Percentiles rank a stretch among this genome's conserved stretches.
These are phyloP conservation scores for Mortierella sp. DNA, from an alignment of 371 early-diverging fungal species.

Conservation along the genomic window DNA sequence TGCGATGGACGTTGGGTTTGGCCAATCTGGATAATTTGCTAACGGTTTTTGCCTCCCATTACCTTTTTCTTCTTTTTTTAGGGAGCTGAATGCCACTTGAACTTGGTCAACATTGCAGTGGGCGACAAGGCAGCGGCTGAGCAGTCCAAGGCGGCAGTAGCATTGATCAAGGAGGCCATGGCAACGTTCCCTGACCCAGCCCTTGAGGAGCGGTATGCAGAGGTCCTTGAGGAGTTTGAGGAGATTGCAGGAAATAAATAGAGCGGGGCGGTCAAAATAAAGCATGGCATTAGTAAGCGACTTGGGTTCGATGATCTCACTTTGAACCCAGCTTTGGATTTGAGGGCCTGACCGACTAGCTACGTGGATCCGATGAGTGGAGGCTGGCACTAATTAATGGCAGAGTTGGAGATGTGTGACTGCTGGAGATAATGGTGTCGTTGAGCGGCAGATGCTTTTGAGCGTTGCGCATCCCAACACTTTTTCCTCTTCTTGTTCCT, in stretches of 20 bases:
- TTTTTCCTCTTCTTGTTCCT: neutral
- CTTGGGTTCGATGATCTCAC: neutral
- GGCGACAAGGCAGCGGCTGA: slow-evolving; percentile 50
- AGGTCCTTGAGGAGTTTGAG: slow-evolving; percentile 48
- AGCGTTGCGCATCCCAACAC: neutral
- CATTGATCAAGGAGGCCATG: slow-evolving; percentile 52
- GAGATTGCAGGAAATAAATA: slow-evolving; percentile 39
- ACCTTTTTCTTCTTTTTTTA: neutral
- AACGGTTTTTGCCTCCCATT: neutral
- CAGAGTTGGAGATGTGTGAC: neutral
- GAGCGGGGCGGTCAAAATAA: neutral
- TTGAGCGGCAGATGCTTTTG: neutral
- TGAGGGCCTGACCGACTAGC: neutral
- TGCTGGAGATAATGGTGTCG: neutral
- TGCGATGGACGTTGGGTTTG: neutral
- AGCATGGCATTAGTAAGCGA: neutral
- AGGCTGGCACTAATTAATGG: neutral
- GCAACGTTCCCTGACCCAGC: slow-evolving; percentile 48
- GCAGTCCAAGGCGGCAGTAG: slow-evolving; percentile 42
- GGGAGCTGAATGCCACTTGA: slow-evolving; percentile 56
- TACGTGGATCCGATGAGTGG: neutral
- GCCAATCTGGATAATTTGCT: neutral
- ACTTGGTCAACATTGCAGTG: slow-evolving; percentile 52
- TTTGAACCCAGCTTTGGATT: neutral
- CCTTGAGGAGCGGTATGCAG: slow-evolving; percentile 51